These are phyloP conservation scores for Sordariomycetes sp. DNA, from an alignment of 2,329 filamentous ascomycete genomes.

Conservation along the genomic window DNA sequence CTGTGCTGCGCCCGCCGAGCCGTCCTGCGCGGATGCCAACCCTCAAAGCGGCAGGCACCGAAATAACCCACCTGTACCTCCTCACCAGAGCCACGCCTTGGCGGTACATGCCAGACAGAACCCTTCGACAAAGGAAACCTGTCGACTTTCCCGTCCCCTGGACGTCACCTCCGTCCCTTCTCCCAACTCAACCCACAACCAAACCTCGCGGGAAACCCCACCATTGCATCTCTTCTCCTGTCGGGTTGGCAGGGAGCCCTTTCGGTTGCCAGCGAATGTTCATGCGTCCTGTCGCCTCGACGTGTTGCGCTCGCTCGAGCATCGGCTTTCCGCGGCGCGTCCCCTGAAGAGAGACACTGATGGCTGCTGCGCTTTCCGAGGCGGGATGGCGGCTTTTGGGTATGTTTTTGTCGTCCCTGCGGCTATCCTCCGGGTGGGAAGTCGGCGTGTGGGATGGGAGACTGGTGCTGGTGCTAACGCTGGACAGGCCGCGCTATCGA, in stretches of 20 bases:
- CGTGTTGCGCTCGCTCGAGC: constrained; percentile 3
- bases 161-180: neutral
- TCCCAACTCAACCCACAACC: neutral
- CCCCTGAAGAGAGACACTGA: neutral
- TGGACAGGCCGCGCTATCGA: constrained; percentile 8
- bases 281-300: neutral
- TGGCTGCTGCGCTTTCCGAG: constrained; percentile 6
- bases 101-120: neutral
- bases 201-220: neutral
- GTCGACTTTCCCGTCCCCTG: neutral
- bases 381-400: constrained; percentile 8
- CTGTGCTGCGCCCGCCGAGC: too few relatives aligned
- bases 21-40: too few relatives aligned
- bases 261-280: neutral
- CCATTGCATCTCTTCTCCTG: neutral
- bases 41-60: neutral
- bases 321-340: constrained; percentile 2
- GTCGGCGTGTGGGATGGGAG: neutral
- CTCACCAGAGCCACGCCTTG: neutral
- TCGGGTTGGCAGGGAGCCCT: neutral
- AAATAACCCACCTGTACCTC: neutral
- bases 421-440: neutral
- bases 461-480: neutral
- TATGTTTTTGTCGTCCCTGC: constrained; percentile 5
- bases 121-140: neutral